Evolutionary conservation across 352 stramenopile genomes (phyloP).

Genomic region (Phytophthora vignae): DNA sequence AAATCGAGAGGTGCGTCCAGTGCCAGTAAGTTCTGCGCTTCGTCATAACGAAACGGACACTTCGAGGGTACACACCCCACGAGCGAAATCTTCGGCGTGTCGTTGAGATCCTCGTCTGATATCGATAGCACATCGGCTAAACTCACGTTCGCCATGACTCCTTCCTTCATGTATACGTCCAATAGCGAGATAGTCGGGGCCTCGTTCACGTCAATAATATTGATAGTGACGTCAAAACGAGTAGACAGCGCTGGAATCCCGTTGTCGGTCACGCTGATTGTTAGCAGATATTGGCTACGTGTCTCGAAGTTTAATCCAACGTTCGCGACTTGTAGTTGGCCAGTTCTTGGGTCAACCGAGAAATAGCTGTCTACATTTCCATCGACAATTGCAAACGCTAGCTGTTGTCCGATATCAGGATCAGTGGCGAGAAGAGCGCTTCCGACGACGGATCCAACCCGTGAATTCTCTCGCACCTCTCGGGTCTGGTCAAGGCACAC

Average conservation of each 20-base stretch:
- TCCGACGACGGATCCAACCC: slow-evolving; percentile 24
- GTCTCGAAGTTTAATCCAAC: slow-evolving; percentile 38
- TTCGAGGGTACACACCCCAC: slow-evolving; percentile 8
- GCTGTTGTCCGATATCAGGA: slow-evolving; percentile 25
- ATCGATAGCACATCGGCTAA: slow-evolving; percentile 8
- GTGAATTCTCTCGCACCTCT: slow-evolving; percentile 32
- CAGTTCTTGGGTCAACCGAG: slow-evolving; percentile 20
- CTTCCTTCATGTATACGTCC: slow-evolving; percentile 28
- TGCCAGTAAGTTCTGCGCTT: slow-evolving; percentile 1
- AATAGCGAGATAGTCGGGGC: slow-evolving; percentile 17
- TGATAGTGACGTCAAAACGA: slow-evolving; percentile 23
- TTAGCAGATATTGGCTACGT: slow-evolving; percentile 16
- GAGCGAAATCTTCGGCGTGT: slow-evolving; percentile 8
- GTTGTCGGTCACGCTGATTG: slow-evolving; percentile 17
- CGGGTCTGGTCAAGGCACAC: slow-evolving; percentile 27
- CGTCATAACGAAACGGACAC: slow-evolving; percentile 28
- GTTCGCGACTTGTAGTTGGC: slow-evolving; percentile 24
- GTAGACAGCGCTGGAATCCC: slow-evolving; percentile 20
- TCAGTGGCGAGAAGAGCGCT: slow-evolving; percentile 12
- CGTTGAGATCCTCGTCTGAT: slow-evolving; percentile 26
- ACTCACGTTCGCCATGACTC: slow-evolving; percentile 11
- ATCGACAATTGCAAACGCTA: slow-evolving; percentile 27
- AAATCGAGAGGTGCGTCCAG: slow-evolving; percentile 21
- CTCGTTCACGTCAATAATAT: slow-evolving; percentile 33
- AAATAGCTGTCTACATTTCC: slow-evolving; percentile 32